Evolutionary conservation across 2,329 filamentous ascomycete species (phyloP).

Genomic region (Geoglossum cookeanum): DNA sequence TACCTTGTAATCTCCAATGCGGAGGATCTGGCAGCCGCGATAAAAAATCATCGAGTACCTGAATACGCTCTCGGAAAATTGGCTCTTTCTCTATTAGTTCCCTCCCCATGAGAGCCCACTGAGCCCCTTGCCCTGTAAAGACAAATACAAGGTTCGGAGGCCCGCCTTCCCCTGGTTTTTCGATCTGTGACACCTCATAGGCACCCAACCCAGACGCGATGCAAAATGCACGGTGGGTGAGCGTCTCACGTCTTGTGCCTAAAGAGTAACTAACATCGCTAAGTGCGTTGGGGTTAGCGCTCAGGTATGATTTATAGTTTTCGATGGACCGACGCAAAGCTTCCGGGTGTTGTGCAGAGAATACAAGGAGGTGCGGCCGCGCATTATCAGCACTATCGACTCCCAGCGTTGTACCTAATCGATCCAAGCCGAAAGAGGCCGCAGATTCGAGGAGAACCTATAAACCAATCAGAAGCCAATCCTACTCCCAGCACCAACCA

Average conservation of each 20-base stretch:
- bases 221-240: background rate
- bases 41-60: background rate
- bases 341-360: background rate
- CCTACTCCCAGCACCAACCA: no score
- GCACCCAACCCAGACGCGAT: background rate
- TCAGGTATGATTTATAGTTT: background rate
- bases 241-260: background rate
- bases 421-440: background rate
- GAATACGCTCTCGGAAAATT: background rate
- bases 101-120: constrained; percentile 17
- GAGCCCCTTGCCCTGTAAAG: constrained; percentile 19
- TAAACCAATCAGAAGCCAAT: no score
- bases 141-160: constrained; percentile 10
- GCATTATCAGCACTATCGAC: no score
- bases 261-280: background rate
- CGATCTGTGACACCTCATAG: background rate
- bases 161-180: background rate
- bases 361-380: background rate
- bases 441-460: background rate
- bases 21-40: background rate
- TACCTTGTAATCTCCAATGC: constrained; percentile 4
- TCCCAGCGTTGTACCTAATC: no score
- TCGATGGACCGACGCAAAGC: background rate
- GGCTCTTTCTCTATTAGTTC: constrained; percentile 5
- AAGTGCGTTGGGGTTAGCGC: background rate